Evolutionary conservation across 2,329 filamentous ascomycete species (phyloP), one percentile per base, ranked within the genome.

Genomic region (Ophiostoma montium): DNA sequence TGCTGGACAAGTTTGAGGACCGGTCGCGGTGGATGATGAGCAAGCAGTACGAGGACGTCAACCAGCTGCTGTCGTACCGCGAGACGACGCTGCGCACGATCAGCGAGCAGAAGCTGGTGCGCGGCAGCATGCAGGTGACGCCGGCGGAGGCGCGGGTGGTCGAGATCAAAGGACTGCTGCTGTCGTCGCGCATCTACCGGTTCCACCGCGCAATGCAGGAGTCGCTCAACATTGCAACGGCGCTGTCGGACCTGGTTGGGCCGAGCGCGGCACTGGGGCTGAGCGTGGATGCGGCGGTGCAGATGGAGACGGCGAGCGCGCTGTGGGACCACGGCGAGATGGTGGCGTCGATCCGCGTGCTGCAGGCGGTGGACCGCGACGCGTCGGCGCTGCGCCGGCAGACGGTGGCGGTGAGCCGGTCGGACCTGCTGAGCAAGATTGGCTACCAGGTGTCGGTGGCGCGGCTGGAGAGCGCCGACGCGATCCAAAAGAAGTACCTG

Each of bases 311-410:
- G 8, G 89, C 94, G 11, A 87, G 84, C 58, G 87, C 94, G 7
- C 69, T 98, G 1, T 98, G 92, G 90, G 87, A 94, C 54, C 84
- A 95, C 61, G 88, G 88, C 12, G 90, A 98, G 63, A 86, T 86
- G 69, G 78, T 82, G 18, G 79, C 86, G 0, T 95, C 92, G 0
- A 95, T 98, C 52, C 76, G 82, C 35, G 89, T 96, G 74, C 76
- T 96, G 18, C 84, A 90, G 58, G 75, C 78, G 39, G 73, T 95
- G 11, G 75, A 84, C 49, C 68, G 71, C 39, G 71, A 77, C 47
- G 70, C 72, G 35, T 72, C 72, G 35, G 72, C 78, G 27, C 64
- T 86, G 2, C 76, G 76, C 49, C 78, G 75, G 51, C 85, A 94
- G 61, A 77, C 76, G 1, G 78, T 94, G 41, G 67, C 73, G 2